A percentile compares a stretch with the other conserved stretches of the same genome.
Conservation (phyloP, 2,329 filamentous ascomycete genomes). For the Fusarium duplospermum region DNA sequence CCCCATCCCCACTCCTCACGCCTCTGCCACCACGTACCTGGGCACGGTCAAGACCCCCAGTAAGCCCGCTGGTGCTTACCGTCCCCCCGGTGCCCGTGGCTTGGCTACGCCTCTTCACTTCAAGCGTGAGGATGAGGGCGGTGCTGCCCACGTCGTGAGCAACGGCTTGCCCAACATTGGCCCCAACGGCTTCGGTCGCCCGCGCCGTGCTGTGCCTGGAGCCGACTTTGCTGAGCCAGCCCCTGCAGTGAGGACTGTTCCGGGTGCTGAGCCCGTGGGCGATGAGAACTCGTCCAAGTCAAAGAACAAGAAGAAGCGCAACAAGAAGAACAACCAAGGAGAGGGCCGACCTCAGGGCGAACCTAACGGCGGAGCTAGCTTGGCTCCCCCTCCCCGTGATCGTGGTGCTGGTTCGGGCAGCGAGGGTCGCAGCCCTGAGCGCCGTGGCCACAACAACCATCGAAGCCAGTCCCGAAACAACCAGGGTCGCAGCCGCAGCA, state of each 20-base stretch:
- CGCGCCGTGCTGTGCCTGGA: slow-evolving; percentile 85
- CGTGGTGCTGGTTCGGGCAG: slow-evolving; percentile 54
- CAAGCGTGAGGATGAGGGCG: slow-evolving; percentile 97
- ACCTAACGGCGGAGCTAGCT: slow-evolving; percentile 59
- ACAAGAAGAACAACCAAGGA: slow-evolving; percentile 87
- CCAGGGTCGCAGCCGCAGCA: slow-evolving; percentile 62
- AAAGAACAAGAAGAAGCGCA: slow-evolving; percentile 99
- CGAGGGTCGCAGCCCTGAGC: slow-evolving; percentile 74
- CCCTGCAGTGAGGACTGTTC: slow-evolving; percentile 75
- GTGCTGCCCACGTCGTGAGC: slow-evolving; percentile 83
- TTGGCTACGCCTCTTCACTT: slow-evolving; percentile 91
- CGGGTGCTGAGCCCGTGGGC: slow-evolving; percentile 70
- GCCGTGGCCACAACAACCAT: slow-evolving; percentile 57
- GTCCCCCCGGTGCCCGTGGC: slow-evolving; percentile 92
- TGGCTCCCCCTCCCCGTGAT: slow-evolving; percentile 60
- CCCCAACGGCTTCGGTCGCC: slow-evolving; percentile 82
- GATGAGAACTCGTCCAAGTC: slow-evolving; percentile 83
- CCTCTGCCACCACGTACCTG: slow-evolving; percentile 84
- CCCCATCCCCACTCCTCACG: slow-evolving; percentile 80
- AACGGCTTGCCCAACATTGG: slow-evolving; percentile 79
- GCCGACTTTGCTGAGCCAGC: slow-evolving; percentile 78
- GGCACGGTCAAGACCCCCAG: slow-evolving; percentile 92
- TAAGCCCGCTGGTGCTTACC: slow-evolving; percentile 96
- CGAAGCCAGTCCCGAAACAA: slow-evolving; percentile 69
- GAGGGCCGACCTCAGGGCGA: slow-evolving; percentile 68